Percentiles rank a stretch among this genome's conserved stretches.
Conservation (phyloP, 2,329 filamentous ascomycete genomes). For the Colletotrichum godetiae region DNA sequence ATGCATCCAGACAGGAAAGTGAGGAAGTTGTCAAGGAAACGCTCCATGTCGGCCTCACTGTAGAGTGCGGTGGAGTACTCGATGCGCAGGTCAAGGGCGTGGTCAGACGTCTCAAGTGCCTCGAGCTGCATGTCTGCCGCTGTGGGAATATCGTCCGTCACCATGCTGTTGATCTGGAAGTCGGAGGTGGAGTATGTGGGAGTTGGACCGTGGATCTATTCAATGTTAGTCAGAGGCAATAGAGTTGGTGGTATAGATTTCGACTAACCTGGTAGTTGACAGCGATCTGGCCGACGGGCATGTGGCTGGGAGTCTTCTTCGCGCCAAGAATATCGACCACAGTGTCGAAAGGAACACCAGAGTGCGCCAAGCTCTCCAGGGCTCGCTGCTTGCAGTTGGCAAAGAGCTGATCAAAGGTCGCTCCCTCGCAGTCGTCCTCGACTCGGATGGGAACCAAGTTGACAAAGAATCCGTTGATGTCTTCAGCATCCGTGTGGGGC, state of each 20-base stretch:
- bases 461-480: constrained; percentile 41
- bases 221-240: neutral
- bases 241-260: neutral
- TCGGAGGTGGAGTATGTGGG: constrained; percentile 38
- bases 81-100: constrained; percentile 39
- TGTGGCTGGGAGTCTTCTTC: neutral
- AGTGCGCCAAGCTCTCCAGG: neutral
- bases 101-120: constrained; percentile 39
- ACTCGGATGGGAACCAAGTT: constrained; percentile 40
- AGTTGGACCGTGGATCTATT: neutral
- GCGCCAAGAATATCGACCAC: neutral
- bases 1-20: constrained; percentile 41
- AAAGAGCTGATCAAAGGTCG: constrained; percentile 40
- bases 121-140: constrained; percentile 41
- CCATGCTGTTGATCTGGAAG: constrained; percentile 38
- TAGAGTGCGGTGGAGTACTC: constrained; percentile 41
- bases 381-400: constrained; percentile 38
- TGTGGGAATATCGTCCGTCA: constrained; percentile 41
- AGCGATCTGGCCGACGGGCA: neutral
- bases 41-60: constrained; percentile 38
- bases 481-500: constrained; percentile 39
- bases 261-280: neutral
- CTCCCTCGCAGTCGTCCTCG: constrained; percentile 38
- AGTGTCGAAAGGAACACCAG: neutral
- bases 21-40: constrained; percentile 43